Conservation (phyloP, 352 stramenopile species). For the Discostella stelligera region DNA sequence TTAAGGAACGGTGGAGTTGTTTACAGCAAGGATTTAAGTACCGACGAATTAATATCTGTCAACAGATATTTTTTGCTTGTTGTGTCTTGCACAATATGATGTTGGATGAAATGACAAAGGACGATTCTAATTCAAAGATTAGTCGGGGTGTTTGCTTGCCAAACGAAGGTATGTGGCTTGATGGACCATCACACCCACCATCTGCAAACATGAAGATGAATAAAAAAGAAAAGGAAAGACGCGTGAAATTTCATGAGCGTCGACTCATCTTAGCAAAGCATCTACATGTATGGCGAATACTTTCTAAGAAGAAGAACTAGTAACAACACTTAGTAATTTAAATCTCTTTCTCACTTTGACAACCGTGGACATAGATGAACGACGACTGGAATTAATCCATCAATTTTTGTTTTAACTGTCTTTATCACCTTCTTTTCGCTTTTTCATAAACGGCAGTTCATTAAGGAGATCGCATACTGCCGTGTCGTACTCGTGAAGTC, state of each 20-base stretch:
- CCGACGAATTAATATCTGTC: conserved; percentile 14
- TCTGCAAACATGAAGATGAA: neutral
- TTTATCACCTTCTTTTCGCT: neutral
- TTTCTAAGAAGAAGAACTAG: neutral
- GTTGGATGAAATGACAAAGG: conserved; percentile 10
- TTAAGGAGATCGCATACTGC: conserved; percentile 1
- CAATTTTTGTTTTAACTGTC: too few species aligned
- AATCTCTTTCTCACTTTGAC: conserved; percentile 1
- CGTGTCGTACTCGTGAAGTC: neutral
- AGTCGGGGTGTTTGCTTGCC: neutral
- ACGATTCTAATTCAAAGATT: neutral
- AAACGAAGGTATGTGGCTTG: conserved; percentile 8
- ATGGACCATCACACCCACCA: neutral
- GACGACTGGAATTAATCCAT: too few species aligned
- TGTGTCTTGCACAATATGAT: conserved; percentile 50
- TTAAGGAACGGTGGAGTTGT: conserved; percentile 20
- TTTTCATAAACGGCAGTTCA: neutral
- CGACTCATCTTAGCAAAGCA: conserved; percentile 2
- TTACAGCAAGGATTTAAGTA: conserved; percentile 15
- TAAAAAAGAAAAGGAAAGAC: neutral
- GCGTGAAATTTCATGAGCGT: conserved; percentile 7
- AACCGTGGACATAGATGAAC: too few species aligned
- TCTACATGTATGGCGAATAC: neutral
- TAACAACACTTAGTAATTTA: conserved; percentile 2
- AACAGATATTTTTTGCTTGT: conserved; percentile 31